Percentiles rank a stretch among this genome's conserved stretches.
Conservation (phyloP, 805 yeast species). For the Candida oleophila region DNA sequence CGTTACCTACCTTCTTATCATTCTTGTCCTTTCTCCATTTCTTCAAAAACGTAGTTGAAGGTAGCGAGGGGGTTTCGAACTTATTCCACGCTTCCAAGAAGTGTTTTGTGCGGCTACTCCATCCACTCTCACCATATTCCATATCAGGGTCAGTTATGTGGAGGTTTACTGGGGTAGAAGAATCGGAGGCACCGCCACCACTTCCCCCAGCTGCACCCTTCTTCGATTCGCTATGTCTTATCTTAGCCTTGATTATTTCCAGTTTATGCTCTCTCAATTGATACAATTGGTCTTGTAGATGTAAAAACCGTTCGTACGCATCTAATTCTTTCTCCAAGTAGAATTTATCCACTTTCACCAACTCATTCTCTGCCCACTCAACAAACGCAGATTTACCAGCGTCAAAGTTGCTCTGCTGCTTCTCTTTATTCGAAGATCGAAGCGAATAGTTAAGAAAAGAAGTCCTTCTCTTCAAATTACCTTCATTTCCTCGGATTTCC, state of each 20-base stretch:
- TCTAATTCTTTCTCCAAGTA: conserved; percentile 61
- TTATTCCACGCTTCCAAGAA: conserved; percentile 22
- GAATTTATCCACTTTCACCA: conserved; percentile 59
- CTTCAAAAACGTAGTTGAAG: conserved; percentile 31
- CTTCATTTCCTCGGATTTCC: background rate
- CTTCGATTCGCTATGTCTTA: background rate
- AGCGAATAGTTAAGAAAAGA: conserved; percentile 24
- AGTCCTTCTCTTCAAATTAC: conserved; percentile 7
- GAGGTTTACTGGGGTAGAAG: background rate
- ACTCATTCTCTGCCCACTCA: conserved; percentile 66
- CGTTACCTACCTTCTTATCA: conserved; percentile 7
- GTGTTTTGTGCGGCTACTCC: conserved; percentile 28
- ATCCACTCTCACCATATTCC: conserved; percentile 23
- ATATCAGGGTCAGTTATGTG: conserved; percentile 7
- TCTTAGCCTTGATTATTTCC: conserved; percentile 11
- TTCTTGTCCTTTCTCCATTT: conserved; percentile 11
- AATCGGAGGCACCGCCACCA: conserved; percentile 2
- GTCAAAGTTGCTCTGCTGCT: conserved; percentile 19
- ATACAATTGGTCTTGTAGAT: conserved; percentile 67
- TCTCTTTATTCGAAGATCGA: conserved; percentile 15
- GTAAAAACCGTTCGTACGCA: conserved; percentile 54
- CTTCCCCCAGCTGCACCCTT: conserved; percentile 3
- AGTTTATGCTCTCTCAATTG: conserved; percentile 56
- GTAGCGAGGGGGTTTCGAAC: conserved; percentile 42
- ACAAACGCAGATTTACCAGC: conserved; percentile 50